Base-by-base conservation (phyloP, 202 grass and related monocot genomes). In the Panicum hallii region DNA sequence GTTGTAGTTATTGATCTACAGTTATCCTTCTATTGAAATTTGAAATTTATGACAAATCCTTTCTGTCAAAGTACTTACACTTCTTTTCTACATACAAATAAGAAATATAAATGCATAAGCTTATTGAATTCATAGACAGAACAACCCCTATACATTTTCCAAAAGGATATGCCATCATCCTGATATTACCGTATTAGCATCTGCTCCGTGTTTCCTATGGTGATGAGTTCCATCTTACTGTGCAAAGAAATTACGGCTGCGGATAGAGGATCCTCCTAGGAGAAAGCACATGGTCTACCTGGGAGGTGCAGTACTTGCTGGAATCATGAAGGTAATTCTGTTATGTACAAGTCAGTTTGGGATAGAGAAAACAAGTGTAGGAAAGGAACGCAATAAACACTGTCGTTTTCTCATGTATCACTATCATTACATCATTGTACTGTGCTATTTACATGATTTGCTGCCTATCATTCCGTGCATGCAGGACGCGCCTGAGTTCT, bases 201-300 rank as follows among this genome's bases (percentile, higher is more conserved):
- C 8, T 78, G 12, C 26, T 82, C 30, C 15, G 7, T 79, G 45
- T 26, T 87, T 70, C 76, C 58, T 54, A 5, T 40, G 15, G 30
- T 67, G 30, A 84, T 0, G 9, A 36, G 22, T 79, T 32, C 55
- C 5, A 54, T 60, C 88, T 57, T 50, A 46, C 23, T 76, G 49
- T 81, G 23, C 13, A 77, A 70, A 99, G 97, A 99, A 99, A 92
- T 53, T 99, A 67, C 84, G 93, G 16, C 77, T 99, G 79, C 86
- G 93, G 68, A 96, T 96, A 81, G 97, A 99, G 79, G 97, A 99
- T 86, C 97, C 93, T 74, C 97, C 97, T 52, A 88, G 93, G 62
- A 94, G 91, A 86, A 99, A 99, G 77, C 97, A 99, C 81, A 99
- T 96, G 93, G 97, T 99, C 55, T 99, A 96, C 86, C 83, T 96